These are phyloP conservation scores for Kodamaea jinghongensis DNA, from an alignment of 805 yeast species.

Conservation along the genomic window DNA sequence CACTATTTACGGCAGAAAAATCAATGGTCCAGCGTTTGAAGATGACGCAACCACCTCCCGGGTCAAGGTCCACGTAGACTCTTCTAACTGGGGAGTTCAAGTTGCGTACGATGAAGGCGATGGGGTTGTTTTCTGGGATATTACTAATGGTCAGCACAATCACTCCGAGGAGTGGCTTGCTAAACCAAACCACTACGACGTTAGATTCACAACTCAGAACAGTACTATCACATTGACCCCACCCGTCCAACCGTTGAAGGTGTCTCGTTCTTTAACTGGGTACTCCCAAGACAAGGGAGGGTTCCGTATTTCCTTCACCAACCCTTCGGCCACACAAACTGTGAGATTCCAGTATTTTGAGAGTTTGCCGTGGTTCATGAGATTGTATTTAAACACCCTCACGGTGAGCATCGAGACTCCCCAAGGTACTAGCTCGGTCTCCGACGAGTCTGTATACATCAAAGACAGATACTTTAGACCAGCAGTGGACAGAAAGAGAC, in stretches of 20 bases:
- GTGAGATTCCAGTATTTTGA: slow-evolving; percentile 67
- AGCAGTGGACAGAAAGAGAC: slow-evolving; percentile 75
- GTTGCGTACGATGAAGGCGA: slow-evolving; percentile 18
- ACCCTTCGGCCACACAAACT: slow-evolving; percentile 49
- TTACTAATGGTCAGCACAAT: slow-evolving; percentile 3
- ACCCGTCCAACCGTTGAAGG: slow-evolving; percentile 59
- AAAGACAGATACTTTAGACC: slow-evolving; percentile 64
- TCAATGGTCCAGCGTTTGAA: slow-evolving; percentile 63
- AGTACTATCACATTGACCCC: slow-evolving; percentile 41
- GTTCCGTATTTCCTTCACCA: slow-evolving; percentile 71
- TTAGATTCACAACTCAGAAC: slow-evolving; percentile 43
- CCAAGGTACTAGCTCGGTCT: slow-evolving; percentile 16
- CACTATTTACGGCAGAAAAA: slow-evolving; percentile 66
- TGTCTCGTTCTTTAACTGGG: slow-evolving; percentile 86
- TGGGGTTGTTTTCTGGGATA: slow-evolving; percentile 11
- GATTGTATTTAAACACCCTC: slow-evolving; percentile 74
- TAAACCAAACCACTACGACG: slow-evolving; percentile 18
- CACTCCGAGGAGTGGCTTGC: slow-evolving; percentile 10
- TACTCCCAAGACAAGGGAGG: slow-evolving; percentile 92
- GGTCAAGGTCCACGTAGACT: slow-evolving; percentile 43
- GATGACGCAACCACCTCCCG: slow-evolving; percentile 40
- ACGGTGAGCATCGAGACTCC: slow-evolving; percentile 30
- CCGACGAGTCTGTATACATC: slow-evolving; percentile 34
- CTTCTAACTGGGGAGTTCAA: slow-evolving; percentile 47
- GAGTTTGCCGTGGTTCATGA: slow-evolving; percentile 89